phyloP scores from a whole-genome alignment of 306 rosid species.

The Lathyrus aphaca region DNA sequence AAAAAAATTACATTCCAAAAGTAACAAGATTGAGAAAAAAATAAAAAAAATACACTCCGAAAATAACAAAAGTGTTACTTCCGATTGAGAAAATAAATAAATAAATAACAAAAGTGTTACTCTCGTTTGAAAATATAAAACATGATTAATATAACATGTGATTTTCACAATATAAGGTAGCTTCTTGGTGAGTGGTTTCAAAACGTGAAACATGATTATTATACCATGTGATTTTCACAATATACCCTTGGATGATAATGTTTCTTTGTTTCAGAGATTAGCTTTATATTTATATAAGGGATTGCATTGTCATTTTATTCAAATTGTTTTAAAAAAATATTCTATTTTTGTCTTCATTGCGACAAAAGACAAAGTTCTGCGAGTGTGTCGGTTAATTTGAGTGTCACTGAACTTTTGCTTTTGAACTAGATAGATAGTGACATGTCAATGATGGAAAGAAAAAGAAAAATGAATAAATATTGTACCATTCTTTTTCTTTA shows the following conservation, averaged over 20 bases:
- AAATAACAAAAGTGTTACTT: no score
- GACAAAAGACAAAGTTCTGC: background rate
- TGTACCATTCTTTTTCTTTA: background rate
- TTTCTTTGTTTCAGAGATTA: background rate
- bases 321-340: background rate
- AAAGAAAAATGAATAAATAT: background rate
- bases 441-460: background rate
- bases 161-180: no score
- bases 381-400: background rate
- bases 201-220: slow-evolving; percentile 33
- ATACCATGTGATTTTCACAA: background rate
- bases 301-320: background rate
- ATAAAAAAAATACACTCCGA: no score
- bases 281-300: background rate
- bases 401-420: background rate
- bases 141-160: no score
- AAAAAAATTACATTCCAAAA: no score
- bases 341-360: background rate
- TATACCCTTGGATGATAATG: slow-evolving; percentile 6
- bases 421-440: background rate
- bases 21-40: no score
- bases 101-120: no score
- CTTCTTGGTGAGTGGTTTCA: slow-evolving; percentile 3
- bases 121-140: no score
- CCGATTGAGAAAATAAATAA: no score